Evolutionary conservation across 495 filamentous ascomycete genomes (phyloP).

Genomic region (Hyaloscypha finlandica): DNA sequence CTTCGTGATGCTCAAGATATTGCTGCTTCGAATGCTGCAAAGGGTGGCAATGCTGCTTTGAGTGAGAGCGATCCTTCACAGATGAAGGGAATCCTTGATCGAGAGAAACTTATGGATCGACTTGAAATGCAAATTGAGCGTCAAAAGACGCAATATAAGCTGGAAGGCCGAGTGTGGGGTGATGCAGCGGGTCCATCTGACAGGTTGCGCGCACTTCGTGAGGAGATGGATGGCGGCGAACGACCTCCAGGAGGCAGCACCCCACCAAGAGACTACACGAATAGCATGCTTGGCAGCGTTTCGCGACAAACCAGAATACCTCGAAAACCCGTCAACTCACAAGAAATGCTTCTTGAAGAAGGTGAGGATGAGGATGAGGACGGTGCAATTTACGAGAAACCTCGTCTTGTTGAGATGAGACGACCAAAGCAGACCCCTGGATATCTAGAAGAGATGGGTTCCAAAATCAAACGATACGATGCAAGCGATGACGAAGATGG

Average conservation of each 20-base stretch:
- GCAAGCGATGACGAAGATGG: constrained; percentile 69
- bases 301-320: constrained; percentile 60
- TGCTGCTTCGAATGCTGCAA: constrained; percentile 81
- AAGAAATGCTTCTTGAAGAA: constrained; percentile 44
- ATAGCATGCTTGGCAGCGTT: constrained; percentile 68
- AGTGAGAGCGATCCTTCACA: constrained; percentile 67
- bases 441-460: constrained; percentile 73
- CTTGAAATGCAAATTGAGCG: constrained; percentile 93
- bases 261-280: constrained; percentile 42
- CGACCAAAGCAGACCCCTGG: constrained; percentile 76
- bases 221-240: constrained; percentile 80
- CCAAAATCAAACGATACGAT: constrained; percentile 75
- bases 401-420: constrained; percentile 65
- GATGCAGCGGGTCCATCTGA: constrained; percentile 83
- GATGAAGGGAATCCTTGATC: constrained; percentile 90
- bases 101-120: constrained; percentile 86
- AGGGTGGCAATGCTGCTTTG: constrained; percentile 56
- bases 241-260: constrained; percentile 39
- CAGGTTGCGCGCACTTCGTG: constrained; percentile 84
- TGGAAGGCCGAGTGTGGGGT: constrained; percentile 93
- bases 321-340: constrained; percentile 52
- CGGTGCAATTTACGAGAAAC: constrained; percentile 62
- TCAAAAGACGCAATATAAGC: constrained; percentile 97
- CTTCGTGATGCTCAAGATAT: constrained; percentile 96
- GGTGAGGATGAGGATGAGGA: constrained; percentile 48